A percentile compares a stretch with the other conserved stretches of the same genome.
These are phyloP conservation scores for Kurtzmaniella quercitrusa DNA, from an alignment of 1,139 yeast species.

Conservation along the genomic window DNA sequence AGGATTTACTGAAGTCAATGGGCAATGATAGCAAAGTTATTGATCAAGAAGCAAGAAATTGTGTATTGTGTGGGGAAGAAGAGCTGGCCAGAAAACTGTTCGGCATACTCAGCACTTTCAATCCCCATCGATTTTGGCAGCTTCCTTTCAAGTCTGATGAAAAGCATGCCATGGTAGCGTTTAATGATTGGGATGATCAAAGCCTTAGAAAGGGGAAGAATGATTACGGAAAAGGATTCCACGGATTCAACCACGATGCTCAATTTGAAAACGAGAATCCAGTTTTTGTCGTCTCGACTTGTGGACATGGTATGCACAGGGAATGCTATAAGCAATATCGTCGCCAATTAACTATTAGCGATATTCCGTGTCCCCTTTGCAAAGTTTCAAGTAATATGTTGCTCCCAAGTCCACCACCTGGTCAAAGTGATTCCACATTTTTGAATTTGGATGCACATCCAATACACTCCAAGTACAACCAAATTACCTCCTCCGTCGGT, in stretches of 20 bases:
- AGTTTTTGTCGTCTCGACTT: slow-evolving; percentile 46
- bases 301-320: slow-evolving; percentile 70
- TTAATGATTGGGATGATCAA: slow-evolving; percentile 23
- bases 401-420: slow-evolving; percentile 38
- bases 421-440: slow-evolving; percentile 11
- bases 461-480: slow-evolving; percentile 9
- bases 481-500: slow-evolving; percentile 7
- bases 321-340: slow-evolving; percentile 42
- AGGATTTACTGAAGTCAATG: slow-evolving; percentile 14
- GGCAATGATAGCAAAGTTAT: slow-evolving; percentile 2
- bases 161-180: slow-evolving; percentile 17
- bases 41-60: slow-evolving; percentile 27
- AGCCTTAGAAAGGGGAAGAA: slow-evolving; percentile 9
- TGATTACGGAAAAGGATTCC: slow-evolving; percentile 26
- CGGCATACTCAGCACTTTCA: slow-evolving; percentile 49
- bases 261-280: slow-evolving; percentile 11
- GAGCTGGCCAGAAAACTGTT: slow-evolving; percentile 43
- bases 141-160: slow-evolving; percentile 27
- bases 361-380: slow-evolving; percentile 62
- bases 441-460: slow-evolving; percentile 6
- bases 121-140: slow-evolving; percentile 43
- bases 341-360: slow-evolving; percentile 18
- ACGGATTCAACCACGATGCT: slow-evolving; percentile 1
- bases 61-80: slow-evolving; percentile 67
- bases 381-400: slow-evolving; percentile 46